Percentiles rank a stretch among this genome's conserved stretches.
Evolutionary conservation across 768 basidiomycete species (phyloP).

Genomic region (Albatrellus ellisii): DNA sequence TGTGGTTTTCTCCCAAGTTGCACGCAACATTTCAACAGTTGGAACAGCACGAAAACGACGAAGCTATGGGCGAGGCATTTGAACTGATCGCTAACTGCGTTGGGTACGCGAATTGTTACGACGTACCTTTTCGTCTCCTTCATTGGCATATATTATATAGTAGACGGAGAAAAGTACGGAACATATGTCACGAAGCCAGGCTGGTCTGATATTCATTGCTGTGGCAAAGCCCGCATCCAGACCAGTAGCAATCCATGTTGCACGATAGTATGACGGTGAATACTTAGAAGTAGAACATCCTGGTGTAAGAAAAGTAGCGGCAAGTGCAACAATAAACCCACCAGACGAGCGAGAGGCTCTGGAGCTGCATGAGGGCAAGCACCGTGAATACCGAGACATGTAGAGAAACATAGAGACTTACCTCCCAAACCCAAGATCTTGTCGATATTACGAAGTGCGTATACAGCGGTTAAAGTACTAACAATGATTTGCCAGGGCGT

Average conservation of each 20-base stretch:
- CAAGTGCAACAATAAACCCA: constrained; percentile 24
- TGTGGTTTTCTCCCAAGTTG: constrained; percentile 93
- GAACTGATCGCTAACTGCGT: not conserved
- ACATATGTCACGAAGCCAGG: constrained; percentile 81
- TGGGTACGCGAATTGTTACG: not conserved
- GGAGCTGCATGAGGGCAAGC: constrained; percentile 42
- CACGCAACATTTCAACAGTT: constrained; percentile 90
- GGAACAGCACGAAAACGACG: constrained; percentile 86
- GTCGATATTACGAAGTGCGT: constrained; percentile 75
- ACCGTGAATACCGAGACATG: constrained; percentile 1
- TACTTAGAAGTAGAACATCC: constrained; percentile 40
- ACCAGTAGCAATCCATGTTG: constrained; percentile 88
- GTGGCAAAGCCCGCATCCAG: constrained; percentile 97
- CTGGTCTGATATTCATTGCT: constrained; percentile 84
- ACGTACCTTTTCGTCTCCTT: constrained; percentile 92
- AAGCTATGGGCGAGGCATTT: constrained; percentile 35
- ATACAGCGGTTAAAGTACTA: constrained; percentile 73
- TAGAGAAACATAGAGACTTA: constrained; percentile 24
- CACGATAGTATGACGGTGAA: constrained; percentile 86
- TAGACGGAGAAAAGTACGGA: constrained; percentile 80
- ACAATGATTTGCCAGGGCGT: constrained; percentile 95
- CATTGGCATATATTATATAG: constrained; percentile 81
- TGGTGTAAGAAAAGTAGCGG: constrained; percentile 1
- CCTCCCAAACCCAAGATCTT: constrained; percentile 73
- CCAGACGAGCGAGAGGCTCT: constrained; percentile 82